Evolutionary conservation across 1,284 basidiomycete species (phyloP), one percentile per base, ranked within the genome.

Genomic region (Cryptococcus sp.): DNA sequence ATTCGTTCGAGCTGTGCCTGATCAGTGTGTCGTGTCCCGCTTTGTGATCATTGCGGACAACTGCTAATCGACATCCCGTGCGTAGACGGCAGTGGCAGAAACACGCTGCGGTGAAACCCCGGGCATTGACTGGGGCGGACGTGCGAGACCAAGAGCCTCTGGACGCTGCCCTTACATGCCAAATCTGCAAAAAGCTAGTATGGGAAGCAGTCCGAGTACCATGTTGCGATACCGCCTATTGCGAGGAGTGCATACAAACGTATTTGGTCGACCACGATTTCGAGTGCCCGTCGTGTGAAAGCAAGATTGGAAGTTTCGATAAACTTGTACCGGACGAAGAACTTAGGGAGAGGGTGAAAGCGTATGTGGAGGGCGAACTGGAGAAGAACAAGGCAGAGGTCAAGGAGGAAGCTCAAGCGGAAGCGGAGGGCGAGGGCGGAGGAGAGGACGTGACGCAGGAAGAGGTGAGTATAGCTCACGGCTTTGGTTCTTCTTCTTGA

Each of bases 191-290:
- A 77, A 91, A 88, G 81, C 85, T 96, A 39, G 87, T 93, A 74
- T 87, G 87, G 68, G 91, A 94, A 71, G 90, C 92, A 48, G 89
- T 93, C 70, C 88, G 90, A 78, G 92, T 88, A 3, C 93, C 93
- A 3, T 96, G 93, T 78, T 96, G 93, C 81, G 84, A 85, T 67
- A 89, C 87, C 46, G 75, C 84, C n/a, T 97, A 89, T 79, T 96
- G 93, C 82, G 92, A 96, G 79, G 93, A 96, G 75, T 96, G 93
- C 80, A 89, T 97, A 62, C 88, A 92, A 76, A 91, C 88, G 42
- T 84, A 93, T 78, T 82, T 97, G 52, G 84, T 94, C 62, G 93
- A 96, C 76, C 87, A 91, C 78, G 92, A 94, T 79, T 95, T 96
- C 78, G 82, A 88, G 58, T 97, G 93, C 78, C 92, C 91, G 15